Percentiles rank a stretch among this genome's conserved stretches.
Evolutionary conservation across 768 basidiomycete genomes (phyloP).

Genomic region (Suillus decipiens): DNA sequence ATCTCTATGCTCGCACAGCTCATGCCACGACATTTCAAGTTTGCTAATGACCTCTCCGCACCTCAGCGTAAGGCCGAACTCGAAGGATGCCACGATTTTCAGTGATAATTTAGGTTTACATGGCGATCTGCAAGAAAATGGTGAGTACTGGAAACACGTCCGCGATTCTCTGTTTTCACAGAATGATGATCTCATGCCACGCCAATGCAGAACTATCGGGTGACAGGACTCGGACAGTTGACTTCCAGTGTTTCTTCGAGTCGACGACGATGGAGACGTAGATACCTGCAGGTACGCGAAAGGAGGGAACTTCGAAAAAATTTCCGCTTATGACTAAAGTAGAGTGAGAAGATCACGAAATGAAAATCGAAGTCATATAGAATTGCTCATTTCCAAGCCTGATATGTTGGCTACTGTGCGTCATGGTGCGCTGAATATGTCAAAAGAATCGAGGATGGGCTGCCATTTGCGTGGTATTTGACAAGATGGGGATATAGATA

Average conservation of each 20-base stretch:
- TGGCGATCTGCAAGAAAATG: neutral
- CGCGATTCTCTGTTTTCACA: neutral
- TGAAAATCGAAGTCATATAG: neutral
- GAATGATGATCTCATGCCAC: neutral
- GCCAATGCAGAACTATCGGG: neutral
- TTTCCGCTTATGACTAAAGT: neutral
- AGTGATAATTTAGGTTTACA: neutral
- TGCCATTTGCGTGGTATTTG: neutral
- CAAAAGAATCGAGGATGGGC: neutral
- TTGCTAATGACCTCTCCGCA: neutral
- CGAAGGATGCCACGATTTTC: neutral
- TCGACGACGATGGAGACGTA: neutral
- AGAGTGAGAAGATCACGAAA: neutral
- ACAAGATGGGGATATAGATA: neutral
- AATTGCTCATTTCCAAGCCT: neutral
- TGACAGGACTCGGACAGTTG: neutral
- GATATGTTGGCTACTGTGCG: neutral
- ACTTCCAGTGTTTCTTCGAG: neutral
- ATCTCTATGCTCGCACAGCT: neutral
- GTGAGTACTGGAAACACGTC: neutral
- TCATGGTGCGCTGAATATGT: neutral
- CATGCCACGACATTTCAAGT: neutral
- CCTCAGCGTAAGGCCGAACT: neutral
- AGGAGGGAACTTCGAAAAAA: neutral
- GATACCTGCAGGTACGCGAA: neutral